These are phyloP conservation scores for Cadophora sp. DNA, from an alignment of 2,329 filamentous ascomycete genomes.

Conservation along the genomic window DNA sequence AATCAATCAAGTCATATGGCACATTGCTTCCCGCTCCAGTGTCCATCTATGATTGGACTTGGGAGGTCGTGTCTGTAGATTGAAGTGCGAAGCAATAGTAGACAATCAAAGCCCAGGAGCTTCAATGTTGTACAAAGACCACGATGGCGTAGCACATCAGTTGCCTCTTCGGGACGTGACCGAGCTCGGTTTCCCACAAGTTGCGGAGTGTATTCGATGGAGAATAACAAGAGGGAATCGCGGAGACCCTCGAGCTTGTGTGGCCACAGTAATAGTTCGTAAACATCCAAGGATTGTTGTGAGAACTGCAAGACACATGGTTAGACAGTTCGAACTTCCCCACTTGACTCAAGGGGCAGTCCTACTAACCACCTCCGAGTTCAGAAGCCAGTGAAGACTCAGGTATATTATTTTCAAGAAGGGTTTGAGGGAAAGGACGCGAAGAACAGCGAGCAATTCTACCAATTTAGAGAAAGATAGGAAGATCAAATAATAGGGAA, in stretches of 20 bases:
- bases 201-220: background rate
- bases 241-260: background rate
- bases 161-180: background rate
- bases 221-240: background rate
- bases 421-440: background rate
- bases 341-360: background rate
- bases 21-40: background rate
- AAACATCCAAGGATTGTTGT: background rate
- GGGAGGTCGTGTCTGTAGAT: too few species aligned
- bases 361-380: background rate
- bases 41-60: background rate
- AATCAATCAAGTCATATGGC: background rate
- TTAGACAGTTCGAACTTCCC: background rate
- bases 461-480: too few species aligned
- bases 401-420: background rate
- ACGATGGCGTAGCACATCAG: background rate
- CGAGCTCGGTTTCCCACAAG: too few species aligned
- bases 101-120: background rate
- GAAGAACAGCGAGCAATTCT: too few species aligned
- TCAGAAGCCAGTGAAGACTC: background rate
- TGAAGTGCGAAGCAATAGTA: background rate
- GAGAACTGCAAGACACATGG: background rate
- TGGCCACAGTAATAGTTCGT: background rate
- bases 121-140: background rate
- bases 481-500: too few species aligned